Evolutionary conservation across 2,329 filamentous ascomycete species (phyloP).

Genomic region (Sarocladium kiliense): DNA sequence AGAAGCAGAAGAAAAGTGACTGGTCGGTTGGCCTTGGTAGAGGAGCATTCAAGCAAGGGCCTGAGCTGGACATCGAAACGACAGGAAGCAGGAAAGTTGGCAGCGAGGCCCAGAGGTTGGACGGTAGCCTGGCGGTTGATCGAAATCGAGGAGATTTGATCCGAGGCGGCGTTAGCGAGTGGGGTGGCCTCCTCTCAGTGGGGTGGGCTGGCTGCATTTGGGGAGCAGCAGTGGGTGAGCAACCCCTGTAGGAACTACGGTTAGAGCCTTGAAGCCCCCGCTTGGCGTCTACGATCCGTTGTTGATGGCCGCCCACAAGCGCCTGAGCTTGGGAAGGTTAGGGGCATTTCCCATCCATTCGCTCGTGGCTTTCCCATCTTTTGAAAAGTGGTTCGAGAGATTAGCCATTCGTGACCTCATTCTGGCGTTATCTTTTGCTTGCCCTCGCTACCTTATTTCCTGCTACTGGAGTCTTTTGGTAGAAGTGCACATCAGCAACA

Average conservation of each 20-base stretch:
- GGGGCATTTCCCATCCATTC: not conserved
- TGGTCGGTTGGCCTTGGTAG: not conserved
- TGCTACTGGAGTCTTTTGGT: not conserved
- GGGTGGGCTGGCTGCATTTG: too few relatives aligned
- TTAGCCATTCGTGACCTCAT: not conserved
- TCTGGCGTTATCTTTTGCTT: not conserved
- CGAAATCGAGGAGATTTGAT: not conserved
- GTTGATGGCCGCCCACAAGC: not conserved
- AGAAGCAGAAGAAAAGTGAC: not conserved
- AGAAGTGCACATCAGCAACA: too few relatives aligned
- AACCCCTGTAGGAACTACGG: too few relatives aligned
- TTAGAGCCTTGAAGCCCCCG: not conserved
- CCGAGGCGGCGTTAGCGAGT: not conserved
- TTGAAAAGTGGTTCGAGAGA: not conserved
- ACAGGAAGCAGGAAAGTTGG: slow-evolving; percentile 1
- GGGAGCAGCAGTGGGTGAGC: too few relatives aligned
- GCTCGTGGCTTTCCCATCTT: not conserved
- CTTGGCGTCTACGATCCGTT: slow-evolving; percentile 6
- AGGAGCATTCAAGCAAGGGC: not conserved
- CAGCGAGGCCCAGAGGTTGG: not conserved
- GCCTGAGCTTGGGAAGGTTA: not conserved
- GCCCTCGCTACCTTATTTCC: too few relatives aligned
- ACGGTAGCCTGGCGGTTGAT: not conserved
- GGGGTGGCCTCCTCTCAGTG: too few relatives aligned
- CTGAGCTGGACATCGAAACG: not conserved